Evolutionary conservation across 2,329 filamentous ascomycete genomes (phyloP).

Genomic region (Xylaria sp.): DNA sequence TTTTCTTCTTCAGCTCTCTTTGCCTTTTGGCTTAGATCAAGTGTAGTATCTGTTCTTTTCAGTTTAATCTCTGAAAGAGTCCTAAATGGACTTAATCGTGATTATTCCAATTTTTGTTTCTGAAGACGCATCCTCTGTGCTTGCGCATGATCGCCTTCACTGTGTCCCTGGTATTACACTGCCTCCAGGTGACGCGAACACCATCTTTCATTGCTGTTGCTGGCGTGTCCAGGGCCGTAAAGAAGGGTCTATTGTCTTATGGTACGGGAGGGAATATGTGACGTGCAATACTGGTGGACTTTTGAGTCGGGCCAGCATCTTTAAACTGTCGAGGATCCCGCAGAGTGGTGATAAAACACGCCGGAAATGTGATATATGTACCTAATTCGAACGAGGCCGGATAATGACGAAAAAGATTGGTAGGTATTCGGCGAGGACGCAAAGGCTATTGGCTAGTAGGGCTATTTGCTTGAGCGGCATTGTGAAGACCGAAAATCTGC

Average conservation of each 20-base stretch:
- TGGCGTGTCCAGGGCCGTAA: slow-evolving; percentile 63
- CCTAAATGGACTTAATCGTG: slow-evolving; percentile 73
- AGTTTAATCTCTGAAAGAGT: slow-evolving; percentile 93
- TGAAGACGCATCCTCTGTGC: slow-evolving; percentile 70
- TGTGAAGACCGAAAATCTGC: no score
- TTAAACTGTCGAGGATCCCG: no score
- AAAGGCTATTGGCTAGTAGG: no score
- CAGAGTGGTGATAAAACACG: no score
- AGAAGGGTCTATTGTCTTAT: slow-evolving; percentile 56
- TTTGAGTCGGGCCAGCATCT: no score
- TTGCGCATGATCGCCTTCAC: slow-evolving; percentile 73
- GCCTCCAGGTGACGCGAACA: slow-evolving; percentile 74
- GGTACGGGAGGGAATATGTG: no score
- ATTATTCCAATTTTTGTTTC: slow-evolving; percentile 83
- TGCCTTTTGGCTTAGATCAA: slow-evolving; percentile 76
- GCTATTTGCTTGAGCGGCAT: no score
- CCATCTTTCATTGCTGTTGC: slow-evolving; percentile 61
- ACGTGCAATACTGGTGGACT: no score
- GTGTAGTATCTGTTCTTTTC: slow-evolving; percentile 96
- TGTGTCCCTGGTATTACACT: slow-evolving; percentile 81
- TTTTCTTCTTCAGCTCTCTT: slow-evolving; percentile 66
- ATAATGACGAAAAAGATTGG: no score
- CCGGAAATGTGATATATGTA: no score
- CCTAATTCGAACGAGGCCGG: no score
- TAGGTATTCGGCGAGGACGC: no score